phyloP scores from a whole-genome alignment of 1,139 yeast genomes.

The Suhomyces chickasaworum region DNA sequence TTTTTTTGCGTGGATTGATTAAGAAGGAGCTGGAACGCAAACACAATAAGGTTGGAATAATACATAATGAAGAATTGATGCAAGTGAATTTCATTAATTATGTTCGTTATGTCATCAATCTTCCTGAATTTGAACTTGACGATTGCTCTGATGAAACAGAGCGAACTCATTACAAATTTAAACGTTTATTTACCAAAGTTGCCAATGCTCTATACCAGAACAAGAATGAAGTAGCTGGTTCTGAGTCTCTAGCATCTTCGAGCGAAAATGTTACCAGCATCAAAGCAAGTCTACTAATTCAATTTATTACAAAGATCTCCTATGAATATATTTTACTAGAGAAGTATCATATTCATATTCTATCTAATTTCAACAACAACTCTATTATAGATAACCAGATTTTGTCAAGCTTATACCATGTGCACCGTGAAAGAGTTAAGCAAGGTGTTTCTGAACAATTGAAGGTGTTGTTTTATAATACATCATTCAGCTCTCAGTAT shows the following conservation, averaged over 20 bases:
- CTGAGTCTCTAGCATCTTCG: conserved; percentile 18
- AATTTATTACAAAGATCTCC: conserved; percentile 39
- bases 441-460: conserved; percentile 16
- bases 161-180: conserved; percentile 34
- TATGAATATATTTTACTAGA: conserved; percentile 46
- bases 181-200: conserved; percentile 28
- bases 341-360: conserved; percentile 43
- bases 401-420: conserved; percentile 27
- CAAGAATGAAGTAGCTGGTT: conserved; percentile 37
- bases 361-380: conserved; percentile 38
- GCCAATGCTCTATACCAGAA: conserved; percentile 30
- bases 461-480: conserved; percentile 40
- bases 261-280: conserved; percentile 10
- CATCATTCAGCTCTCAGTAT: conserved; percentile 38
- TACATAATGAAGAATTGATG: conserved; percentile 40
- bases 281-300: conserved; percentile 28
- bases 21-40: conserved; percentile 13
- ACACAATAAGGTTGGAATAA: conserved; percentile 6
- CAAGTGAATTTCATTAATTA: conserved; percentile 45
- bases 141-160: conserved; percentile 25
- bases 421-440: conserved; percentile 21
- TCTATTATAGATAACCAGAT: conserved; percentile 33
- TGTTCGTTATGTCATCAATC: conserved; percentile 35
- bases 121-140: conserved; percentile 27
- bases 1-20: conserved; percentile 32